A percentile compares a stretch with the other conserved stretches of the same genome.
Evolutionary conservation across 176 grass and related monocot genomes (phyloP).

Genomic region (Eragrostis nindensis): DNA sequence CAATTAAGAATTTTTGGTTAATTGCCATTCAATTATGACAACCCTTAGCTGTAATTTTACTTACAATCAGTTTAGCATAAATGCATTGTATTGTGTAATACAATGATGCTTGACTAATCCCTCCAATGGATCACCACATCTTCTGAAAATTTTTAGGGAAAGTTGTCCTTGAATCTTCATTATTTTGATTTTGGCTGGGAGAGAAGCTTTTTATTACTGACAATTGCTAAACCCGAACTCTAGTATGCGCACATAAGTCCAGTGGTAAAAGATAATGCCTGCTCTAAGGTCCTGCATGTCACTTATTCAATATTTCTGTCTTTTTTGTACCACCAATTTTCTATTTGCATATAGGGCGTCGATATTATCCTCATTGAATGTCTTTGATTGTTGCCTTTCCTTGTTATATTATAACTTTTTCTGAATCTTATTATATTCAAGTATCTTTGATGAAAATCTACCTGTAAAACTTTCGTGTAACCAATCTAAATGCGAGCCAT

Average conservation of each 20-base stretch:
- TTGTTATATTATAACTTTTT: not conserved
- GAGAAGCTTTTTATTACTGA: not conserved
- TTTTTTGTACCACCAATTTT: not conserved
- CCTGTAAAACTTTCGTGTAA: not conserved
- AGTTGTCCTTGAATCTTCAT: not conserved
- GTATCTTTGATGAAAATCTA: not conserved
- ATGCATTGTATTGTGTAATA: not conserved
- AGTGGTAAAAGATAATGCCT: not conserved
- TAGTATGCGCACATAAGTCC: too few relatives aligned
- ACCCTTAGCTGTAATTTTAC: not conserved
- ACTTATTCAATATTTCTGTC: not conserved
- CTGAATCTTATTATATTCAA: not conserved
- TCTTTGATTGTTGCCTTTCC: not conserved
- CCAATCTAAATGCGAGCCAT: not conserved
- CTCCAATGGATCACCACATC: too few relatives aligned
- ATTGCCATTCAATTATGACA: not conserved
- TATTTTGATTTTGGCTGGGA: not conserved
- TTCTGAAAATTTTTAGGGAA: not conserved
- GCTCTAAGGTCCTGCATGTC: not conserved
- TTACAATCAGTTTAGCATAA: not conserved
- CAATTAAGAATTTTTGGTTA: conserved; percentile 8
- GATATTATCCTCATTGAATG: not conserved
- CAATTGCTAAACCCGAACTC: not conserved
- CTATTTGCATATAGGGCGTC: not conserved
- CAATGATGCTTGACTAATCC: not conserved